phyloP scores from a whole-genome alignment of 768 basidiomycete genomes.

The Pseudohyphozyma bogoriensis region DNA sequence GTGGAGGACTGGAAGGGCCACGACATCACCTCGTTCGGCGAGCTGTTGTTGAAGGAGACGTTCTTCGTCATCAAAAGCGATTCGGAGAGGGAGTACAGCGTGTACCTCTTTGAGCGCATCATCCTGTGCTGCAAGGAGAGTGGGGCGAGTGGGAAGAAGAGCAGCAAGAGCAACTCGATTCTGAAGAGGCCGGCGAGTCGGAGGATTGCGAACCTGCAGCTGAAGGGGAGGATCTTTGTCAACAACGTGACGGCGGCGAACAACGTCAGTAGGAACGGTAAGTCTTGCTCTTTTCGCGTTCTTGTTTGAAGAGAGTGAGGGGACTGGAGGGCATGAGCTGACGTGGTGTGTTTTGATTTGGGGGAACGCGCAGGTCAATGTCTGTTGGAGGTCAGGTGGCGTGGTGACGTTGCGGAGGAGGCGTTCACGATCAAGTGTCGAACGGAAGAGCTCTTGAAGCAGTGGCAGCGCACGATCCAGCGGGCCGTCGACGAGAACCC shows the following conservation, averaged over 20 bases:
- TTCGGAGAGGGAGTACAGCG: constrained; percentile 93
- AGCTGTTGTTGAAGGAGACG: constrained; percentile 84
- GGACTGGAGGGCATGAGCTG: constrained; percentile 25
- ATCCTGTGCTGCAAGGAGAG: constrained; percentile 98
- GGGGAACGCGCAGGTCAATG: constrained; percentile 52
- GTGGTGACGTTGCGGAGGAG: constrained; percentile 83
- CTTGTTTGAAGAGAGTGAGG: too few relatives aligned
- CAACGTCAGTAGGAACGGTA: constrained; percentile 52
- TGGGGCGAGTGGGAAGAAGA: constrained; percentile 53
- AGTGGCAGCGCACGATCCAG: constrained; percentile 85
- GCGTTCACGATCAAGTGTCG: constrained; percentile 89
- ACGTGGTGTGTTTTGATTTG: constrained; percentile 15
- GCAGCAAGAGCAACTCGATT: constrained; percentile 73
- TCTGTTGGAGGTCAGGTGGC: constrained; percentile 86
- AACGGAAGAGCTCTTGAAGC: constrained; percentile 78
- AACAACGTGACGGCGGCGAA: constrained; percentile 84
- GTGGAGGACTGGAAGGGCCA: constrained; percentile 99
- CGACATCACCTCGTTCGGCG: constrained; percentile 84
- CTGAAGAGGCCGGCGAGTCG: constrained; percentile 62
- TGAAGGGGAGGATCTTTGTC: constrained; percentile 94
- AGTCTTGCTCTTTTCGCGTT: constrained; percentile 35
- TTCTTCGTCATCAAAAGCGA: constrained; percentile 94
- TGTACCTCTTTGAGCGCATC: constrained; percentile 98
- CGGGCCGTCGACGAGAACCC: constrained; percentile 58
- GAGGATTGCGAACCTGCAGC: constrained; percentile 49